phyloP scores from a whole-genome alignment of 2,329 filamentous ascomycete species.

The Shiraia sp. region DNA sequence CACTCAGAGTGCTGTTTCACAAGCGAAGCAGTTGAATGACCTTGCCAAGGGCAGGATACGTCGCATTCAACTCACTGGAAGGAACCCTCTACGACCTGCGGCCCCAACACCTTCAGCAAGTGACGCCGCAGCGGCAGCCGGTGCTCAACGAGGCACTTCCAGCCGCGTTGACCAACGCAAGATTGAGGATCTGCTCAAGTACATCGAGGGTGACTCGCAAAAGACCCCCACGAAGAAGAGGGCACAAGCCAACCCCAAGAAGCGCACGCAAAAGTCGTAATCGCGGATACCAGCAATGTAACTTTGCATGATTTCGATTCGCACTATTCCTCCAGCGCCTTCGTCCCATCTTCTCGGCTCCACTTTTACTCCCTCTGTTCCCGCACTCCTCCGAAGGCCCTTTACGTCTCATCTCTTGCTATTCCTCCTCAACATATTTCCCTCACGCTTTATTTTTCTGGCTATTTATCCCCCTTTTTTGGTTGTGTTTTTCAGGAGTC shows the following conservation, averaged over 20 bases:
- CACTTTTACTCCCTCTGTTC: too few species aligned
- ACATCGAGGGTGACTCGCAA: conserved; percentile 74
- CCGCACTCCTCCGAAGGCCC: too few species aligned
- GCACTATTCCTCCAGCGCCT: background rate
- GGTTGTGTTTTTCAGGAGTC: too few species aligned
- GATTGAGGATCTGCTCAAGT: conserved; percentile 91
- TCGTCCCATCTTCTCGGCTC: too few species aligned
- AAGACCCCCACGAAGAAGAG: conserved; percentile 53
- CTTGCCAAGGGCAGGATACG: conserved; percentile 73
- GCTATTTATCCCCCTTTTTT: too few species aligned
- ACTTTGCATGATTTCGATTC: background rate
- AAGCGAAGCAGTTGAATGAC: conserved; percentile 92
- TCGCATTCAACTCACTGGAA: conserved; percentile 66
- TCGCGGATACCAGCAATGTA: background rate
- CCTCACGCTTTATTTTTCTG: too few species aligned
- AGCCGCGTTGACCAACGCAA: conserved; percentile 71
- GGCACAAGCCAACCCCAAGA: conserved; percentile 49
- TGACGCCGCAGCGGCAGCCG: conserved; percentile 46
- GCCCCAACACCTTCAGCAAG: conserved; percentile 63
- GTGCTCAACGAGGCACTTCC: conserved; percentile 44
- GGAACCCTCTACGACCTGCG: conserved; percentile 61
- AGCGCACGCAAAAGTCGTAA: conserved; percentile 29
- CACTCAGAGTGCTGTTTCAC: conserved; percentile 90
- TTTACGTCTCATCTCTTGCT: too few species aligned
- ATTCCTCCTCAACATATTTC: too few species aligned